Base-by-base conservation (phyloP, 1,139 yeast genomes). In the Debaryomyces coudertii region DNA sequence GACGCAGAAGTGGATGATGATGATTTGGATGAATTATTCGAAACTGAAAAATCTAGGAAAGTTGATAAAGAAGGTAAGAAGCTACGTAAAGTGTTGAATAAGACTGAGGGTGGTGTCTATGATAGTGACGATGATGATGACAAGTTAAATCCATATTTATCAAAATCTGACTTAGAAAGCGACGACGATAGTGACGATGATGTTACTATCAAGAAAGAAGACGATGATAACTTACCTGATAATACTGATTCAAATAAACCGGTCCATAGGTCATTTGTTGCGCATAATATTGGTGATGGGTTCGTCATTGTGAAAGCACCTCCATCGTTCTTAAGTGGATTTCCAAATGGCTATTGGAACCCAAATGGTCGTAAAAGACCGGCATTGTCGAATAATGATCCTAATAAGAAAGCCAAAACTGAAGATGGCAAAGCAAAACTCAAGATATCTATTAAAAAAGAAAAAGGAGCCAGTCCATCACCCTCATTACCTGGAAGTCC, bases 51-150 rank as follows among this genome's bases (percentile, higher is more conserved):
- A 55, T 62, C 74, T n/a, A 79, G 87, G 58, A 87, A 87, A 61
- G 89, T 90, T 42, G 97, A 92, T 66, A 90, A 89, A 62, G 97
- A 90, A 64, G 98, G 98, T 52, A 85, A 85, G 59, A 86, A 87
- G 58, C 79, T 93, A 52, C 82, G 90, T 57, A 87, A 88, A 64
- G 92, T 93, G 2, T 76, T 93, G 59, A 83, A 87, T 53, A 86
- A 90, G 56, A 82, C 95, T 40, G 99, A 93, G 63, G 85, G 90
- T 66, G 95, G 90, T 33, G 86, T 88, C 49, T 93, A 93, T 65
- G 97, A 93, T 47, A 83, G 93, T 44, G 97, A 90, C 54, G 95
- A 88, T 53, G 95, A 90, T 44, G 90, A 85, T 35, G 73, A 68
- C 39, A 58, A 65, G 14, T 73, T 76, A 35, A 89, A 90, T 60